Conservation (phyloP, 2,329 filamentous ascomycete genomes). For the Penicillium occitanis region DNA sequence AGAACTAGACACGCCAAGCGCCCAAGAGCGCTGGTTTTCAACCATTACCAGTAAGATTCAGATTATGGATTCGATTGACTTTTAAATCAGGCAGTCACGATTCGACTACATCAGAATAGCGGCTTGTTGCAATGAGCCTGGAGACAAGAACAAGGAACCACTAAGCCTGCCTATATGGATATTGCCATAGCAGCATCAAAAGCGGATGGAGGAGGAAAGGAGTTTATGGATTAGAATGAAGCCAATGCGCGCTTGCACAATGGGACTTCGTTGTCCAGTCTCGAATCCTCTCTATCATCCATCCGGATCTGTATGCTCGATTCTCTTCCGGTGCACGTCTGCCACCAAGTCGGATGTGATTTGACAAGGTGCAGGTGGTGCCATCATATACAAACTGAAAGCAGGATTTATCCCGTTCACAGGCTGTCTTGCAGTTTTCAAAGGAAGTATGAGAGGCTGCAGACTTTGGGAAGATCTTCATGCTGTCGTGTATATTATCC, state of each 20-base stretch:
- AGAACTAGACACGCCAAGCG: background rate
- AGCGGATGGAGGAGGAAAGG: background rate
- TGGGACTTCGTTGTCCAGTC: constrained; percentile 1
- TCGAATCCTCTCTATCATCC: constrained; percentile 6
- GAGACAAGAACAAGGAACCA: background rate
- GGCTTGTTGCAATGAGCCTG: background rate
- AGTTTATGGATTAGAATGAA: constrained; percentile 13
- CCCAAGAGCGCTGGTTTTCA: background rate
- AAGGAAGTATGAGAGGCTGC: background rate
- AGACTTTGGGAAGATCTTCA: background rate
- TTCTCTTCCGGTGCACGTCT: background rate
- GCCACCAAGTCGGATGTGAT: constrained; percentile 11
- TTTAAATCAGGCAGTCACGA: background rate
- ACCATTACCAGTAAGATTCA: background rate
- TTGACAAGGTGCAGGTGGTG: background rate
- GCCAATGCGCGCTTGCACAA: constrained; percentile 10
- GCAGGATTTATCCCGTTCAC: constrained; percentile 6
- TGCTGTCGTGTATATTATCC: constrained; percentile 11
- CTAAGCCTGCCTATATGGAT: background rate
- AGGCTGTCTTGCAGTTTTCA: constrained; percentile 3
- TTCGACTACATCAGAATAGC: background rate
- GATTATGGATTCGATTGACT: background rate
- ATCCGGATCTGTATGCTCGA: background rate
- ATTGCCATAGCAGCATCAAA: background rate
- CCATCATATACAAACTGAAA: constrained; percentile 13